Percentiles rank a stretch among this genome's conserved stretches.
Conservation (phyloP, 345 rosid genomes). For the Trapa incisa region DNA sequence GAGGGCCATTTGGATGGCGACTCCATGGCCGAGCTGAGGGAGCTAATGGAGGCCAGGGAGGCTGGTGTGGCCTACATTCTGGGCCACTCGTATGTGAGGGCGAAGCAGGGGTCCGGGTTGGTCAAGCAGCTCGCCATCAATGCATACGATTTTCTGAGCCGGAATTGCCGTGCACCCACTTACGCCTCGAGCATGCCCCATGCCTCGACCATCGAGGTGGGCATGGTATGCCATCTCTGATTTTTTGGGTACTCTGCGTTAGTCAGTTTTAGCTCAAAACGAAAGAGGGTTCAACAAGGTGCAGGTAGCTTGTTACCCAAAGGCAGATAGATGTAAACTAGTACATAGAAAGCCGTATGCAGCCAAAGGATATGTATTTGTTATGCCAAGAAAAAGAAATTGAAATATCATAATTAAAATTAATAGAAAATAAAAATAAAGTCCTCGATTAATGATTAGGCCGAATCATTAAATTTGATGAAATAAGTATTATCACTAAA, state of each 20-base stretch:
- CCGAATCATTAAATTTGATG: too few species aligned
- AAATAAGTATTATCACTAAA: too few species aligned
- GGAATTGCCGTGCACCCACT: slow-evolving; percentile 52
- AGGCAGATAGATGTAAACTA: too few species aligned
- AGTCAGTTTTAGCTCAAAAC: neutral
- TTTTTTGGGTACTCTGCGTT: neutral
- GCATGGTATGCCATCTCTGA: slow-evolving; percentile 71
- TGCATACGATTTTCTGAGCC: slow-evolving; percentile 63
- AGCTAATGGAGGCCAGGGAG: slow-evolving; percentile 74
- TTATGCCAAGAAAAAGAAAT: too few species aligned
- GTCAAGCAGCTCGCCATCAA: slow-evolving; percentile 54
- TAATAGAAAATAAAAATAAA: too few species aligned
- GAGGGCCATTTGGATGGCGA: slow-evolving; percentile 49
- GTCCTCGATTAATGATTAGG: too few species aligned
- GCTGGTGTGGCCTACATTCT: slow-evolving; percentile 76
- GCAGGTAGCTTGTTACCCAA: too few species aligned
- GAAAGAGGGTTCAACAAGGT: too few species aligned
- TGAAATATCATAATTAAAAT: too few species aligned
- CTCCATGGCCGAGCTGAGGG: slow-evolving; percentile 52
- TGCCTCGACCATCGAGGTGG: slow-evolving; percentile 84
- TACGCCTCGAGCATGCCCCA: slow-evolving; percentile 44
- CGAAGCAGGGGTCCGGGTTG: slow-evolving; percentile 69
- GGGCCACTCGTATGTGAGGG: slow-evolving; percentile 73
- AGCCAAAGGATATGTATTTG: too few species aligned
- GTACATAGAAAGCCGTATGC: too few species aligned